Conservation (phyloP, 768 basidiomycete genomes). For the Pulveroboletus sp. region DNA sequence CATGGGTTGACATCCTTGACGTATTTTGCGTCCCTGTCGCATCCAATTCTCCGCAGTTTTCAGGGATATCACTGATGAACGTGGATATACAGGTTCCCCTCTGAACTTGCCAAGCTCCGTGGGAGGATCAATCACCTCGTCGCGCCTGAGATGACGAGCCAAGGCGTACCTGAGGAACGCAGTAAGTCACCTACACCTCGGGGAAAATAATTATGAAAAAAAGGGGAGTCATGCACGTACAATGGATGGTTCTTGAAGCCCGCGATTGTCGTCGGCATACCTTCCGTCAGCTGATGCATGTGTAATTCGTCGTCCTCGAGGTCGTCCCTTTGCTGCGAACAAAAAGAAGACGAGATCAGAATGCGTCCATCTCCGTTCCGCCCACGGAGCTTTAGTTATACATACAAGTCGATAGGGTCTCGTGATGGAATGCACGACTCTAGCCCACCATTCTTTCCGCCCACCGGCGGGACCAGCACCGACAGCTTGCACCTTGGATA, state of each 20-base stretch:
- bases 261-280: slow-evolving; percentile 85
- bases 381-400: slow-evolving; percentile 15
- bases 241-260: slow-evolving; percentile 97
- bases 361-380: slow-evolving; percentile 16
- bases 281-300: slow-evolving; percentile 72
- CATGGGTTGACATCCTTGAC: slow-evolving; percentile 74
- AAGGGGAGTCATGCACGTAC: slow-evolving; percentile 34
- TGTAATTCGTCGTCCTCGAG: slow-evolving; percentile 88
- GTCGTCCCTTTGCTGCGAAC: slow-evolving; percentile 79
- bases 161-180: slow-evolving; percentile 64
- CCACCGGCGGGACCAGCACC: slow-evolving; percentile 46
- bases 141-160: slow-evolving; percentile 80
- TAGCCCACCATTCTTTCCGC: slow-evolving; percentile 83
- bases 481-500: slow-evolving; percentile 71
- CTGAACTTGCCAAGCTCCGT: slow-evolving; percentile 88
- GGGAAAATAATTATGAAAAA: slow-evolving; percentile 7
- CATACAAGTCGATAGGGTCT: slow-evolving; percentile 82
- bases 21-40: slow-evolving; percentile 74
- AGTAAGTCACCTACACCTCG: neutral
- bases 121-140: slow-evolving; percentile 78
- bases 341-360: slow-evolving; percentile 6
- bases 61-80: slow-evolving; percentile 76
- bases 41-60: slow-evolving; percentile 96
- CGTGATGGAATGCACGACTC: slow-evolving; percentile 55
- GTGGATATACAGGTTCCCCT: slow-evolving; percentile 88